These are phyloP conservation scores for Claviceps capensis DNA, from an alignment of 2,329 filamentous ascomycete species.

Conservation along the genomic window DNA sequence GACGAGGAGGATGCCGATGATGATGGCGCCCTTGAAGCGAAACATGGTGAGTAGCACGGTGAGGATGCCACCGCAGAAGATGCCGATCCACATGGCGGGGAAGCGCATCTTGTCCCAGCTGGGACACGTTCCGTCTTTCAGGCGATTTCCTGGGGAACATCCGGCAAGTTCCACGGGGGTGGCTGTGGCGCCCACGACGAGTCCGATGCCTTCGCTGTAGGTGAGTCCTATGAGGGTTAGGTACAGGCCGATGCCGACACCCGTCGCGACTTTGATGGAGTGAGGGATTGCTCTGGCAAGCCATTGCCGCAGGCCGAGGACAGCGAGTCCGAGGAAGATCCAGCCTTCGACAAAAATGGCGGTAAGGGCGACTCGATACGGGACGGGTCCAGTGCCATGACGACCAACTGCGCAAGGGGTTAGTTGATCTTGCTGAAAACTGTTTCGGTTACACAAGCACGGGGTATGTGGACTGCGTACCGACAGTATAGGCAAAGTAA, in stretches of 20 bases:
- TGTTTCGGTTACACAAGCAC: not conserved
- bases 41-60: conserved; percentile 75
- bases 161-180: conserved; percentile 67
- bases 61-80: conserved; percentile 72
- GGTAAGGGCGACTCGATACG: conserved; percentile 64
- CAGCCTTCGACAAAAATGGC: conserved; percentile 83
- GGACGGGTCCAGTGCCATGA: conserved; percentile 59
- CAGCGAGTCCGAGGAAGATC: conserved; percentile 67
- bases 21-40: conserved; percentile 75
- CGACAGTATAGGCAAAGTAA: conserved; percentile 64
- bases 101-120: conserved; percentile 61
- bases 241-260: conserved; percentile 76
- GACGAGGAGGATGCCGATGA: conserved; percentile 69
- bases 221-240: conserved; percentile 63
- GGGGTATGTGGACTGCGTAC: conserved; percentile 9
- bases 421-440: not conserved
- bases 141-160: conserved; percentile 35
- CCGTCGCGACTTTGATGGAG: conserved; percentile 77
- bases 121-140: conserved; percentile 44
- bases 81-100: conserved; percentile 75
- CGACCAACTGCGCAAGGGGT: conserved; percentile 42
- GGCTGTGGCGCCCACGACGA: conserved; percentile 52
- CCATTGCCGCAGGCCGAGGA: conserved; percentile 78
- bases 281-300: conserved; percentile 69
- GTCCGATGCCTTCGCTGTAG: conserved; percentile 70